Conservation (phyloP, 805 yeast genomes). For the Yarrowia sp. region DNA sequence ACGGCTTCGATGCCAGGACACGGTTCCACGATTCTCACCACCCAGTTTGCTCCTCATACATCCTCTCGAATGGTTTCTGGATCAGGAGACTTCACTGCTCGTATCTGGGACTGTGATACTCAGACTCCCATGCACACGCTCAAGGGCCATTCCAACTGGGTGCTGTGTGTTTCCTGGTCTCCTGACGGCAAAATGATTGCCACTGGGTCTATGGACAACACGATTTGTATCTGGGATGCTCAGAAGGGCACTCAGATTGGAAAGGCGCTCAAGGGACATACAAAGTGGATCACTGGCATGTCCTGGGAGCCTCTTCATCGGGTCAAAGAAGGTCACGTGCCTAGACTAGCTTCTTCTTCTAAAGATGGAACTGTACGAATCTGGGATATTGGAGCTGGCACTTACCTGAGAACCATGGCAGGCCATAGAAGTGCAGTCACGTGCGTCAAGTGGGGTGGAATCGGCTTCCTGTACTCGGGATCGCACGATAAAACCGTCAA, state of each 20-base stretch:
- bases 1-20: conserved; percentile 94
- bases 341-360: conserved; percentile 76
- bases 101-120: conserved; percentile 96
- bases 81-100: conserved; percentile 92
- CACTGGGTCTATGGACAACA: conserved; percentile 93
- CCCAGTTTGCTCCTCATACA: conserved; percentile 90
- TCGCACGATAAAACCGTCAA: conserved; percentile 94
- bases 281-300: conserved; percentile 84
- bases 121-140: conserved; percentile 84
- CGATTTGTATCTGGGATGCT: conserved; percentile 85
- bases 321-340: conserved; percentile 57
- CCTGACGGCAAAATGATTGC: conserved; percentile 91
- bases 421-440: conserved; percentile 90
- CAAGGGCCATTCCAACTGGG: conserved; percentile 90
- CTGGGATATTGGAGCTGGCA: conserved; percentile 80
- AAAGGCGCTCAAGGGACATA: conserved; percentile 71
- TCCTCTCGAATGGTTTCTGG: conserved; percentile 88
- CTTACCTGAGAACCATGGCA: conserved; percentile 64
- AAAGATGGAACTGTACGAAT: conserved; percentile 86
- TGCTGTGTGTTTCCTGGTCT: conserved; percentile 83
- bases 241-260: conserved; percentile 72
- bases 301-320: conserved; percentile 94
- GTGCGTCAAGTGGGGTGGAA: conserved; percentile 97
- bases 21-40: conserved; percentile 87
- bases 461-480: conserved; percentile 76